Evolutionary conservation across 352 stramenopile genomes (phyloP), one percentile per base, ranked within the genome.

Genomic region (Phytophthora sansomeana): DNA sequence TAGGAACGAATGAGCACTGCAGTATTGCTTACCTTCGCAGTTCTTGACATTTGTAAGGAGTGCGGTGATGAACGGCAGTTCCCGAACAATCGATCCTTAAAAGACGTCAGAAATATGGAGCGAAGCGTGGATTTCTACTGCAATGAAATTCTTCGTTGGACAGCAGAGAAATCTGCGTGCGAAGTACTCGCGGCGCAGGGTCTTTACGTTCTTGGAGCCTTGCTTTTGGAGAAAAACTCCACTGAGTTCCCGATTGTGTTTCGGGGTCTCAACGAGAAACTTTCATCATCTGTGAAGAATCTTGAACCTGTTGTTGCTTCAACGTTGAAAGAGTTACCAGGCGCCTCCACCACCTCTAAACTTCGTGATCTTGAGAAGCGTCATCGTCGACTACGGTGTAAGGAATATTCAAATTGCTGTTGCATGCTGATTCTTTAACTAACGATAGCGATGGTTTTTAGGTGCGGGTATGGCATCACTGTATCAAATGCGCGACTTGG

Each of bases 91-190:
- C 56, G 51, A 39, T 36, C 33, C 3, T 49, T 51, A 11, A 73
- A 72, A 39, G 53, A 67, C 10, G 42, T 88, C 41, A 72, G 79
- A 51, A 75, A 77, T 33, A 65, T 92, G 53, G 84, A 89, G 39
- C 78, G 85, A 11, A 84, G 93, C 28, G 56, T 89, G 11, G 77
- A 91, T 7, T 92, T 90, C 70, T 95, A 90, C 50, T 87, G 77
- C 61, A 92, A 90, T 33, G 87, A 95, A 56, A 81, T 95, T 55
- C 36, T 67, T 28, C 74, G 71, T 3, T 53, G 82, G 44, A 72
- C 67, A 14, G 63, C 61, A 16, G 56, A 30, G 1, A 71, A 75
- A 5, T 46, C 67, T 14, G 61, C 67, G 39, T 65, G 63, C 53
- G 58, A 73, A 32, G 58, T 82, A 5, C 41, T 86, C 7, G 43